A percentile compares a stretch with the other conserved stretches of the same genome.
Conservation (phyloP, 805 yeast species). For the Yarrowia osloensis region DNA sequence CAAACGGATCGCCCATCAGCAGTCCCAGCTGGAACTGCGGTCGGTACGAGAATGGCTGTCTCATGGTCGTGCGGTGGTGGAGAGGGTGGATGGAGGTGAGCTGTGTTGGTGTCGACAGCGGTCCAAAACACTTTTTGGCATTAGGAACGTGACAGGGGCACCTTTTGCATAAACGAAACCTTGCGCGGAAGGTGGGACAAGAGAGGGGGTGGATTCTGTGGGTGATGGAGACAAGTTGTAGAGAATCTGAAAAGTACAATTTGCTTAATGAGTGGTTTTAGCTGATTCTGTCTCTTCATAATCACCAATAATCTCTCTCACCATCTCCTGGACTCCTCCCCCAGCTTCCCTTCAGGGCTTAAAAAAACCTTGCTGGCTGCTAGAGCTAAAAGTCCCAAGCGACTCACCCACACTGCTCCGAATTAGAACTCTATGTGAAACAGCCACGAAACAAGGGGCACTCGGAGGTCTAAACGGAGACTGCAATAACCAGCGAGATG, state of each 20-base stretch:
- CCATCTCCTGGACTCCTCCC: no score
- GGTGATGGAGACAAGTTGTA: not conserved
- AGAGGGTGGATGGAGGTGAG: not conserved
- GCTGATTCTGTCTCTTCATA: no score
- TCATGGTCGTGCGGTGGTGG: slow-evolving; percentile 1
- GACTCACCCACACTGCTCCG: slow-evolving; percentile 8
- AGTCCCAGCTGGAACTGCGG: slow-evolving; percentile 41
- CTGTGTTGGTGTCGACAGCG: not conserved
- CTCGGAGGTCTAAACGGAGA: no score
- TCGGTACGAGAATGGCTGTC: slow-evolving; percentile 27
- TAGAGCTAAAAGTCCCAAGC: not conserved
- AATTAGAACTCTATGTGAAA: slow-evolving; percentile 9
- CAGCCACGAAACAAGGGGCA: slow-evolving; percentile 24
- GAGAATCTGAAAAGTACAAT: not conserved
- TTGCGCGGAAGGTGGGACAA: not conserved
- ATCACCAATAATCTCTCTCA: not conserved
- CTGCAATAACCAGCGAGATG: no score
- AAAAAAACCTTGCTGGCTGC: slow-evolving; percentile 16
- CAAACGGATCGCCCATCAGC: slow-evolving; percentile 81
- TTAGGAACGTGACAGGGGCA: slow-evolving; percentile 27
- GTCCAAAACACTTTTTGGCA: not conserved
- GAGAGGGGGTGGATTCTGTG: not conserved
- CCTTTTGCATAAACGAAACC: slow-evolving; percentile 18
- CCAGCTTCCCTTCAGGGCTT: not conserved
- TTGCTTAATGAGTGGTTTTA: not conserved